Base-by-base conservation (phyloP, 2,329 filamentous ascomycete species). In the Chrysoporthe cubensis region DNA sequence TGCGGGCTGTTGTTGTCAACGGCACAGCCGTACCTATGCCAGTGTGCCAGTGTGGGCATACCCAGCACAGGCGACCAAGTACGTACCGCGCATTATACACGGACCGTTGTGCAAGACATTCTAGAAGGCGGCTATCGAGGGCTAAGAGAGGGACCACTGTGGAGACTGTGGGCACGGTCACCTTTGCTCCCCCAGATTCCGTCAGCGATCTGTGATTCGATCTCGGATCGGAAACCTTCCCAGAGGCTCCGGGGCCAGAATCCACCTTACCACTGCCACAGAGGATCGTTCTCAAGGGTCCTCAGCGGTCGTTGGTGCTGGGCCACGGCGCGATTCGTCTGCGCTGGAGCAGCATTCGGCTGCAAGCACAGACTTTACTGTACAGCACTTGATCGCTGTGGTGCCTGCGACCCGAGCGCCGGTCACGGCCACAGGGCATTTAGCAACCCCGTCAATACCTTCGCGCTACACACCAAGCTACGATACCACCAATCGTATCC, bases 151-250 rank as follows among this genome's bases (percentile, higher is more conserved):
- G 43, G 26, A 26, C 50, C 21, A 37, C 43, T 52, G 54, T 48
- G 62, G 58, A 54, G 34, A 14, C 62, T 50, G 32, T 59, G 66
- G 44, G 62, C 62, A 68, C 50, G 52, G 52, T 50, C 42, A 26
- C 63, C n/a, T 26, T 42, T 40, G 64, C 58, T 61, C 56, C 66
- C 69, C 66, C 67, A 70, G 69, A 60, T 66, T 71, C 70, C 67
- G 66, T 65, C 68, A 69, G 43, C 70, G 71, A 73, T 72, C 73
- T 69, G 65, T 73, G 71, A 73, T 73, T 75, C 71, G 71, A 75
- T 75, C 71, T 74, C 71, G 70, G 71, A 74, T 74, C 70, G 70
- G 66, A 67, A 48, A 48, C 46, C 37, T 58, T 34, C 54, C 50
- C 43, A 44, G n/a, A 26, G 32, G 26, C 40, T 16, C 52, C 26